Percentiles rank a stretch among this genome's conserved stretches.
Conservation (phyloP, 345 rosid genomes). For the Turnera subulata region DNA sequence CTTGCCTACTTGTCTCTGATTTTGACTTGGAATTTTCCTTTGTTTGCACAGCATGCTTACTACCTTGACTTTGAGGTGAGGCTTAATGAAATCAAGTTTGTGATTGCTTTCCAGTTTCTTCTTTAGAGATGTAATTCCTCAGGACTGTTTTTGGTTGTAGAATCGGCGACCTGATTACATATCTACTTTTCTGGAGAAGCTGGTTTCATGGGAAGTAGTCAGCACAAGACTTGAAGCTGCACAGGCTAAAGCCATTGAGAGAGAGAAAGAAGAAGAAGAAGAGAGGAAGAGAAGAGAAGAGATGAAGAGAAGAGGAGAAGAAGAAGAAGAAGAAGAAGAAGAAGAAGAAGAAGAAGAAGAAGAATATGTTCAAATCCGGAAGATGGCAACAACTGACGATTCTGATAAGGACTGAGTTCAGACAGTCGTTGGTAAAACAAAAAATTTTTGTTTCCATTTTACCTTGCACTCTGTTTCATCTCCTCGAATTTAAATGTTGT, state of each 20-base stretch:
- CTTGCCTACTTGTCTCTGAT: constrained; percentile 8
- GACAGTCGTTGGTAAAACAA: no score
- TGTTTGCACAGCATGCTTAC: constrained; percentile 76
- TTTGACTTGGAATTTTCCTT: constrained; percentile 8
- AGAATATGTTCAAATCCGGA: constrained; percentile 4
- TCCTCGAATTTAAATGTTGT: not conserved
- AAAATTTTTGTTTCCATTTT: no score
- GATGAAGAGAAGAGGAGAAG: constrained; percentile 48
- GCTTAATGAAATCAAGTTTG: constrained; percentile 4
- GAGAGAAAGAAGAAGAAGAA: constrained; percentile 61
- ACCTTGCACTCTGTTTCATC: not conserved
- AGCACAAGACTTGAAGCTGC: constrained; percentile 66
- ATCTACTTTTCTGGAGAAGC: constrained; percentile 63
- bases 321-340: not conserved
- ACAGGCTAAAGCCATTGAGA: constrained; percentile 49
- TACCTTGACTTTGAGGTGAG: constrained; percentile 88
- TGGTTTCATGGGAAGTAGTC: constrained; percentile 91
- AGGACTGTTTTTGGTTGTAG: constrained; percentile 30
- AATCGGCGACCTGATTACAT: constrained; percentile 65
- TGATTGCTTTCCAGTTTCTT: constrained; percentile 2
- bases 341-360: not conserved
- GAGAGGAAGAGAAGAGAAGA: constrained; percentile 54
- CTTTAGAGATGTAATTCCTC: not conserved
- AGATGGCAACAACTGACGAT: constrained; percentile 7
- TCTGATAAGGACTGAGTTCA: constrained; percentile 2